A percentile compares a stretch with the other conserved stretches of the same genome.
phyloP scores from a whole-genome alignment of 2,329 filamentous ascomycete genomes.

The Metarhizium album region DNA sequence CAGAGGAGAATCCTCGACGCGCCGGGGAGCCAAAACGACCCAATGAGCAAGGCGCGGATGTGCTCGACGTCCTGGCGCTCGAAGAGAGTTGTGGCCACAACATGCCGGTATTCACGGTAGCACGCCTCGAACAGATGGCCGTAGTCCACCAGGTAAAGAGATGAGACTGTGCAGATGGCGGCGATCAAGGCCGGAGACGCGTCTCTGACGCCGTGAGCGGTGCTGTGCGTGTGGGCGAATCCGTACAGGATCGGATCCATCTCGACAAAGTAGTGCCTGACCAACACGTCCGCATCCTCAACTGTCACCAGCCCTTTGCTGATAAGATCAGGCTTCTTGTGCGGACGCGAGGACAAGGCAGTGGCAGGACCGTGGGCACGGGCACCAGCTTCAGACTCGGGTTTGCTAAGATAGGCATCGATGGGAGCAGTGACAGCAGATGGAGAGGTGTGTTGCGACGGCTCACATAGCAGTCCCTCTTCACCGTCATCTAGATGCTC shows the following conservation, averaged over 20 bases:
- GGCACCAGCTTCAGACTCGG: background rate
- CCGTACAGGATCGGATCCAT: slow-evolving; percentile 14
- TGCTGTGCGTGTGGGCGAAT: slow-evolving; percentile 10
- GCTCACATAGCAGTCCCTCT: background rate
- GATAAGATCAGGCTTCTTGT: slow-evolving; percentile 11
- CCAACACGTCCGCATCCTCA: slow-evolving; percentile 12
- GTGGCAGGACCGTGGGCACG: too few species aligned
- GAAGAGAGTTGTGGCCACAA: slow-evolving; percentile 3
- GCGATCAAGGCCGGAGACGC: slow-evolving; percentile 13
- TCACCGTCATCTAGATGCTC: background rate
- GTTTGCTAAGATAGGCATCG: background rate
- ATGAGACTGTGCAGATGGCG: slow-evolving; percentile 12
- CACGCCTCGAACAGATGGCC: slow-evolving; percentile 5
- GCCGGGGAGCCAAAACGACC: slow-evolving; percentile 28
- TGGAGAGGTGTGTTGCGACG: background rate
- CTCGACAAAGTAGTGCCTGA: slow-evolving; percentile 11
- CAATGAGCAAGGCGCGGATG: slow-evolving; percentile 26
- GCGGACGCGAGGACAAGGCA: background rate
- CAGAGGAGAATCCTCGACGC: slow-evolving; percentile 28
- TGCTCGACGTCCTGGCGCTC: slow-evolving; percentile 23
- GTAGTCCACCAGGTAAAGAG: slow-evolving; percentile 12
- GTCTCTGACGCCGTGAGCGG: slow-evolving; percentile 9
- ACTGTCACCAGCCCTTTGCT: slow-evolving; percentile 10
- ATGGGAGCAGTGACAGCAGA: background rate
- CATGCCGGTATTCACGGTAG: slow-evolving; percentile 2